phyloP scores from a whole-genome alignment of 768 basidiomycete species.

The Suillus decipiens region DNA sequence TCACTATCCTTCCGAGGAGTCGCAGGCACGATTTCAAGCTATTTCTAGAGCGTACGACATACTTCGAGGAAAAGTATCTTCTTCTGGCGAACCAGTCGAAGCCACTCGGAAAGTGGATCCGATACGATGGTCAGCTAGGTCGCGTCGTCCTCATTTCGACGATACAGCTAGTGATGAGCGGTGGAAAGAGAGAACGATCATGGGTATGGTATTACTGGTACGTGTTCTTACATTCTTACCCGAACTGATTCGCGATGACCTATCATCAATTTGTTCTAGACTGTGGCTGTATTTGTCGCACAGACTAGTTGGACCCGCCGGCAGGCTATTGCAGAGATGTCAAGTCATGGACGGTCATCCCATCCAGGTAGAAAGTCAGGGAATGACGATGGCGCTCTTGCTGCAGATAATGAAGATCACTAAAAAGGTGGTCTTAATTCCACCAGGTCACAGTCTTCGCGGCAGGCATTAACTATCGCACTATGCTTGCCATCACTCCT shows the following conservation, averaged over 20 bases:
- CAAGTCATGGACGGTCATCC: not conserved
- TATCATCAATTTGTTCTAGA: conserved; percentile 23
- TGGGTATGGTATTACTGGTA: conserved; percentile 58
- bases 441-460: not conserved
- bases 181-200: conserved; percentile 65
- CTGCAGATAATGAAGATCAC: not conserved
- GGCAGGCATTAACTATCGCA: not conserved
- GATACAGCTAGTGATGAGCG: conserved; percentile 51
- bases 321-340: conserved; percentile 26
- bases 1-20: conserved; percentile 44
- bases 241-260: not conserved
- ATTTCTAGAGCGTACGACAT: conserved; percentile 70
- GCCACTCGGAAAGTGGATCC: conserved; percentile 34
- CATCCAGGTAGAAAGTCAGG: not conserved
- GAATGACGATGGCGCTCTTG: not conserved
- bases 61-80: conserved; percentile 49
- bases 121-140: conserved; percentile 42
- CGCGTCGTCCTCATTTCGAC: conserved; percentile 47
- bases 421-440: too few relatives aligned
- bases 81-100: conserved; percentile 19
- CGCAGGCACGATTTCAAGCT: conserved; percentile 67
- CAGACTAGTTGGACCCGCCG: conserved; percentile 35
- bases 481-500: too few relatives aligned
- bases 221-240: conserved; percentile 9
- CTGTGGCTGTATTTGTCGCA: conserved; percentile 34